Base-by-base conservation (phyloP, 306 rosid species). In the Trifolium dubium region DNA sequence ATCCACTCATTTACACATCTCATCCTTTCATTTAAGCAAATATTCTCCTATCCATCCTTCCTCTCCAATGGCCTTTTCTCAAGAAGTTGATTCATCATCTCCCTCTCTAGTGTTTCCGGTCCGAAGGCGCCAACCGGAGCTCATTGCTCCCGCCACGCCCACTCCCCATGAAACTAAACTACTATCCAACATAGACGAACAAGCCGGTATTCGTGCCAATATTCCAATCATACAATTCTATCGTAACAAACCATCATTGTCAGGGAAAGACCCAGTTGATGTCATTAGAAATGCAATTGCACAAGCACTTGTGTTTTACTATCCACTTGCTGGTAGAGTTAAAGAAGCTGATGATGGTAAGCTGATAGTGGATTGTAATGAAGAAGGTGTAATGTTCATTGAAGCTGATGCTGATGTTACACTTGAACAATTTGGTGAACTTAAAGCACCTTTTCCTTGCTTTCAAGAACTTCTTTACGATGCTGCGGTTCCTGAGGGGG, bases 361-460 rank as follows among this genome's bases (percentile, higher is more conserved):
- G 49, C 56, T 81, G 2, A 37, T 69, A 29, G 86, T 85, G 73
- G 86, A 80, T 18, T 85, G 89, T 69, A 82, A 60, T 7, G 89
- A 40, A 5, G 85, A 85, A 64, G 89, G 89, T 3, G 64, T 85
- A 0, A 3, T 85, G 74, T 85, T 85, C 44, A 72, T 82, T 23
- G 86, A 80, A 15, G 79, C 79, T 28, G 67, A 66, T 54, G 79
- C 79, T 2, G 72, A 17, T 40, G 72, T 74, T 0, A 64, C 73
- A 2, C 64, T 85, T 17, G 41, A 71, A 2, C 67, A 82, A 6
- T 81, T 85, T 49, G 89, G 83, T 0, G 43, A 65, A 4, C 31
- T 79, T 73, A 63, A 58, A 15, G 83, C 89, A 0, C 89, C 89
- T 1, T 82, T 82, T 29, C 89, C 89, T 44, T 82, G 79, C 76